phyloP scores from a whole-genome alignment of 2,329 filamentous ascomycete species.

The Aspergillus costaricaensis region DNA sequence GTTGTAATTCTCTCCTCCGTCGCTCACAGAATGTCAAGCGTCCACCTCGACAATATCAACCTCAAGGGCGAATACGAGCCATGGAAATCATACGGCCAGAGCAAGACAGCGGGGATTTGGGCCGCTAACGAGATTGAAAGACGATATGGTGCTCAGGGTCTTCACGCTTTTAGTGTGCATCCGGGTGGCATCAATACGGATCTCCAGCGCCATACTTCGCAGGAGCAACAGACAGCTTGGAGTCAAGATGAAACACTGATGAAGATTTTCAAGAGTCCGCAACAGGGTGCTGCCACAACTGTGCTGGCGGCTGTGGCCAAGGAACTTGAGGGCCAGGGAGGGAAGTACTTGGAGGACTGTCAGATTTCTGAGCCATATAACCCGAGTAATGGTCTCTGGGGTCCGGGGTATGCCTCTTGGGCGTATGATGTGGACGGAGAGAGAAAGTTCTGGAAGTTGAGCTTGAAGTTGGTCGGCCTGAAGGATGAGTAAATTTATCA shows the following conservation, averaged over 20 bases:
- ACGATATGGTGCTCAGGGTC: constrained; percentile 45
- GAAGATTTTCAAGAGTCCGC: background rate
- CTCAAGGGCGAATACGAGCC: constrained; percentile 38
- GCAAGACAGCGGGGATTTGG: constrained; percentile 56
- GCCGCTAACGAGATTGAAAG: constrained; percentile 56
- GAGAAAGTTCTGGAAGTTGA: too few relatives aligned
- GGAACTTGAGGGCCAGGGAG: background rate
- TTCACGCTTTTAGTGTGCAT: constrained; percentile 51
- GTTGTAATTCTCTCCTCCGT: constrained; percentile 51
- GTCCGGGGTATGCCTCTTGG: background rate
- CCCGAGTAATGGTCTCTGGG: background rate
- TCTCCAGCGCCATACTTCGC: constrained; percentile 6
- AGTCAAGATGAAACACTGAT: too few relatives aligned
- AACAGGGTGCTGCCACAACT: constrained; percentile 7
- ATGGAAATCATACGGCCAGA: constrained; percentile 48
- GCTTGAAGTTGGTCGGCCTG: too few relatives aligned
- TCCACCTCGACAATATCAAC: constrained; percentile 37
- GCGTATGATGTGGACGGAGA: too few relatives aligned
- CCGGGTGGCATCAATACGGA: constrained; percentile 40
- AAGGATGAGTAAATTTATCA: too few relatives aligned
- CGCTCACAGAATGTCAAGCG: constrained; percentile 41
- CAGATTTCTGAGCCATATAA: background rate
- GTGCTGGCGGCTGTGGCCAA: background rate
- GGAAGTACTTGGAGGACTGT: constrained; percentile 4
- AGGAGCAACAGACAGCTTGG: background rate